Percentiles rank a stretch among this genome's conserved stretches.
phyloP scores from a whole-genome alignment of 805 yeast species.

The Ogataea populi-albae region DNA sequence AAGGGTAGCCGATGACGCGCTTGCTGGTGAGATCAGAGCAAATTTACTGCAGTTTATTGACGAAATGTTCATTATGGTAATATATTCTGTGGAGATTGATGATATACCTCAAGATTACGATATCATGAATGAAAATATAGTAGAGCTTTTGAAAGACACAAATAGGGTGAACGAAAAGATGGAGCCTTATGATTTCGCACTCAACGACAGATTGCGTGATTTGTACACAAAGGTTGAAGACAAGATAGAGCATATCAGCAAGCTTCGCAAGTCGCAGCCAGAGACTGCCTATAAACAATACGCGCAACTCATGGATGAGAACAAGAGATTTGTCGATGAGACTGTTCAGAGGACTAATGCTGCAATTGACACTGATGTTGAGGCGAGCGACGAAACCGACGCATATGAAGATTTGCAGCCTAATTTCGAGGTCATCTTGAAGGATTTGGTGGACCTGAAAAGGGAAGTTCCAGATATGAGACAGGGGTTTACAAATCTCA shows the following conservation, averaged over 20 bases:
- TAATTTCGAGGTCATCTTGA: constrained; percentile 20
- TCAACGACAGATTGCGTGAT: constrained; percentile 58
- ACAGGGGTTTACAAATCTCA: constrained; percentile 35
- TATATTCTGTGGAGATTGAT: constrained; percentile 54
- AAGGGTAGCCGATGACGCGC: constrained; percentile 13
- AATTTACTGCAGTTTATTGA: constrained; percentile 45
- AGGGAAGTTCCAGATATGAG: constrained; percentile 35
- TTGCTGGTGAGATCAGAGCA: constrained; percentile 38
- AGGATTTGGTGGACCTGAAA: constrained; percentile 35
- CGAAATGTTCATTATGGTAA: constrained; percentile 55
- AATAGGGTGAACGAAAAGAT: constrained; percentile 35
- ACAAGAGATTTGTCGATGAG: constrained; percentile 14
- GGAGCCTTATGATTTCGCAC: constrained; percentile 68
- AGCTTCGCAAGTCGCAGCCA: constrained; percentile 54
- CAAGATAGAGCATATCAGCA: constrained; percentile 55
- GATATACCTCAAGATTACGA: constrained; percentile 38
- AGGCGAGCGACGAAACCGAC: constrained; percentile 4
- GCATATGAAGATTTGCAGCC: constrained; percentile 2
- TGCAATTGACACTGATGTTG: constrained; percentile 2
- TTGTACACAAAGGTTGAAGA: constrained; percentile 60
- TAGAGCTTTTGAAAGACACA: constrained; percentile 14
- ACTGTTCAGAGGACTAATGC: constrained; percentile 4
- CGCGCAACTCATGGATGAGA: constrained; percentile 26
- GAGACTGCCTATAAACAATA: constrained; percentile 36
- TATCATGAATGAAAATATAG: constrained; percentile 8